Conservation (phyloP, 768 basidiomycete genomes). For the Chalciporus sphaerocephalus region DNA sequence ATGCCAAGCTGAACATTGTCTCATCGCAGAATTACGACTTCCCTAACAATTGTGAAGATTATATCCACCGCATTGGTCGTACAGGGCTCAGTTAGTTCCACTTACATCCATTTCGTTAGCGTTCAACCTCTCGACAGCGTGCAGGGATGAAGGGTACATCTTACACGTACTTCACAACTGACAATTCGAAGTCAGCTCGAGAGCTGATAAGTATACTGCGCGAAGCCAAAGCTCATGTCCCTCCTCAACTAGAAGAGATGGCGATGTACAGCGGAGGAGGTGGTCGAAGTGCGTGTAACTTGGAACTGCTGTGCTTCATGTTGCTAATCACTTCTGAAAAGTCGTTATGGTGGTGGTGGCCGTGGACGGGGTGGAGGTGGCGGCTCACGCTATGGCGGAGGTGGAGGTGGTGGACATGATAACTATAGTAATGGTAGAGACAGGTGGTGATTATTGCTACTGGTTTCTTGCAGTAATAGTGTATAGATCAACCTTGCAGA, state of each 20-base stretch:
- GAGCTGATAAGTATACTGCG: slow-evolving; percentile 83
- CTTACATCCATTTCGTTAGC: no score
- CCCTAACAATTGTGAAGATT: slow-evolving; percentile 97
- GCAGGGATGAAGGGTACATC: slow-evolving; percentile 89
- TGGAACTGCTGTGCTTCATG: not conserved
- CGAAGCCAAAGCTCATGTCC: slow-evolving; percentile 83
- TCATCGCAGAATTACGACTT: slow-evolving; percentile 89
- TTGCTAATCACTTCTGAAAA: slow-evolving; percentile 33
- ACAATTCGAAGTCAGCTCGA: slow-evolving; percentile 91
- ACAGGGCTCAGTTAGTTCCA: no score
- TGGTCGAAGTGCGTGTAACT: slow-evolving; percentile 52
- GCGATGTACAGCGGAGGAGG: slow-evolving; percentile 78
- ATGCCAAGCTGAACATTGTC: slow-evolving; percentile 5
- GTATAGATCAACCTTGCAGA: slow-evolving; percentile 19
- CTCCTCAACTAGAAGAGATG: slow-evolving; percentile 93
- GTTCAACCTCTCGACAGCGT: no score
- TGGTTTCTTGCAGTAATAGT: slow-evolving; percentile 7
- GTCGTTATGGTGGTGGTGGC: slow-evolving; percentile 52
- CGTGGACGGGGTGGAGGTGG: slow-evolving; percentile 23
- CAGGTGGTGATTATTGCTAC: slow-evolving; percentile 18
- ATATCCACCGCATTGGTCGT: slow-evolving; percentile 98
- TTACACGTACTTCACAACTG: slow-evolving; percentile 95
- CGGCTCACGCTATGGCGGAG: slow-evolving; percentile 19
- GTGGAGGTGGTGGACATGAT: slow-evolving; percentile 24
- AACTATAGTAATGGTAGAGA: slow-evolving; percentile 22